Conservation (phyloP, 139 green algal genomes). For the Chlorella sp. region DNA sequence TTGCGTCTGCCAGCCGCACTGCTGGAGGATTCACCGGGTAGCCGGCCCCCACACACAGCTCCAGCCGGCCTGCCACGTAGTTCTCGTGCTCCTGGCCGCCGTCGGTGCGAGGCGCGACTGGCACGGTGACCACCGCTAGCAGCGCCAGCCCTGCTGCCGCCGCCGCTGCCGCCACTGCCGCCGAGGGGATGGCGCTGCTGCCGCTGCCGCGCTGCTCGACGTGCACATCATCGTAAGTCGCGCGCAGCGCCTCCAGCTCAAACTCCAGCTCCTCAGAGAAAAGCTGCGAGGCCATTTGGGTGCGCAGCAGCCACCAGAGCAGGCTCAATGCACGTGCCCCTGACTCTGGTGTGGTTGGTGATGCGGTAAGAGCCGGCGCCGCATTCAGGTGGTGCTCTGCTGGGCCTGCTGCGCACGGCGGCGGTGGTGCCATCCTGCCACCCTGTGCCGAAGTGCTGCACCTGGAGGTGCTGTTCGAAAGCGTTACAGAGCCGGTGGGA, state of each 20-base stretch:
- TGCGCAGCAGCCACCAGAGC: too few species aligned
- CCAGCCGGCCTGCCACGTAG: conserved; percentile 6
- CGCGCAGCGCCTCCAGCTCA: conserved; percentile 23
- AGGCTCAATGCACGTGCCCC: too few species aligned
- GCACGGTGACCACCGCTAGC: neutral
- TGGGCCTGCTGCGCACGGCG: too few species aligned
- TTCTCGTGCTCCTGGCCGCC: neutral
- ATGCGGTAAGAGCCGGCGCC: too few species aligned
- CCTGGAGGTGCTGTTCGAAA: too few species aligned
- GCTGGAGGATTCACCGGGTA: neutral
- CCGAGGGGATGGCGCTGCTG: neutral
- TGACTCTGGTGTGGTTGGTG: too few species aligned
- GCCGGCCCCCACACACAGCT: neutral
- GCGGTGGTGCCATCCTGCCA: too few species aligned
- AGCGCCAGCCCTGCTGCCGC: too few species aligned
- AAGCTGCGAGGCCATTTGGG: too few species aligned
- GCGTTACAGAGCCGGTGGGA: too few species aligned
- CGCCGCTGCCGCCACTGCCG: neutral
- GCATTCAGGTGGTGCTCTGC: too few species aligned
- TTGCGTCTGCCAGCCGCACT: conserved; percentile 6
- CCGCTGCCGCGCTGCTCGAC: neutral
- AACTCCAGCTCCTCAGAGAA: conserved; percentile 24
- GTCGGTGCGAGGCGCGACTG: neutral
- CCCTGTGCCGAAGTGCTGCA: too few species aligned
- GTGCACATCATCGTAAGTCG: conserved; percentile 21